These are phyloP conservation scores for Picea mariana DNA, from an alignment of 83 land plant genomes.

Conservation along the genomic window DNA sequence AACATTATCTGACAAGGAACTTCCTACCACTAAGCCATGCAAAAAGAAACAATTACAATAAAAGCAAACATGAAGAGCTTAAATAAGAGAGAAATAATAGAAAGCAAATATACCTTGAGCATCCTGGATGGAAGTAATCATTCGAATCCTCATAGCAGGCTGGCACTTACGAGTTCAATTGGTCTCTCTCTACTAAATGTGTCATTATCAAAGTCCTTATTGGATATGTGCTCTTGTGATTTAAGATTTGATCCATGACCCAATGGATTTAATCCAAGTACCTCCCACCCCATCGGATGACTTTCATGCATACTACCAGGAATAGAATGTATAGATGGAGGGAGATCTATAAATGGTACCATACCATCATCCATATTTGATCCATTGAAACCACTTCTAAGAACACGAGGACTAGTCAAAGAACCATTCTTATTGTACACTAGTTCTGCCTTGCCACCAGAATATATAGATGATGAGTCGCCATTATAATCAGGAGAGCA, in stretches of 20 bases:
- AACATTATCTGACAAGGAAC: not conserved
- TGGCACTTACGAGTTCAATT: constrained; percentile 17
- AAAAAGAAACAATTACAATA: not conserved
- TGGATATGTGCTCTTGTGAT: constrained; percentile 53
- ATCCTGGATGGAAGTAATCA: constrained; percentile 3
- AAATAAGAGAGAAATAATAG: not conserved
- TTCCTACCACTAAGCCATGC: not conserved
- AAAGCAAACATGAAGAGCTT: not conserved
- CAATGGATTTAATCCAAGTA: constrained; percentile 31
- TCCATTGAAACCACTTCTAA: constrained; percentile 13
- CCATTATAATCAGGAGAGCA: constrained; percentile 38
- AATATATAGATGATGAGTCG: constrained; percentile 39
- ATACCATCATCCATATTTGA: constrained; percentile 34
- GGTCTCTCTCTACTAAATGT: constrained; percentile 31
- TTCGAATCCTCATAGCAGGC: constrained; percentile 22
- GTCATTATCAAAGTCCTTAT: constrained; percentile 62
- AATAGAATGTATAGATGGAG: constrained; percentile 28
- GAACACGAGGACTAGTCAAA: constrained; percentile 18
- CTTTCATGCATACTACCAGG: constrained; percentile 29
- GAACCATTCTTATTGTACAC: constrained; percentile 30
- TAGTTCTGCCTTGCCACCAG: constrained; percentile 34
- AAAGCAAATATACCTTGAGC: constrained; percentile 4
- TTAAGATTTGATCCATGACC: constrained; percentile 35
- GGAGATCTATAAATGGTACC: constrained; percentile 26
- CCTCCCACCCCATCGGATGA: constrained; percentile 53